Evolutionary conservation across 2,329 filamentous ascomycete species (phyloP).

Genomic region (Endothia cerciana): DNA sequence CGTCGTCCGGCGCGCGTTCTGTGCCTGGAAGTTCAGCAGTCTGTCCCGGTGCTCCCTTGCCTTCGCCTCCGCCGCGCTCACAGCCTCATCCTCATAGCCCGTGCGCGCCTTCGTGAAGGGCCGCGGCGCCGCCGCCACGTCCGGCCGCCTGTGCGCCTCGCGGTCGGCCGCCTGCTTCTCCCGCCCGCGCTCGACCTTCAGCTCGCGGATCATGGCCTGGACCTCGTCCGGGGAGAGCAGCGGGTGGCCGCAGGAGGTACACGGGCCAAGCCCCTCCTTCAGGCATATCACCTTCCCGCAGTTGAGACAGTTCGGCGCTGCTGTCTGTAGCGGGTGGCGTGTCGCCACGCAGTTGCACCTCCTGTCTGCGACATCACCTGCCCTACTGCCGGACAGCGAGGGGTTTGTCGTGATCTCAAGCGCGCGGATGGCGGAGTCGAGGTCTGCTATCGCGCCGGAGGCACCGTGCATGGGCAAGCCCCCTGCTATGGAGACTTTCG

Average conservation of each 20-base stretch:
- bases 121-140: constrained; percentile 63
- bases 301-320: constrained; percentile 87
- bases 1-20: constrained; percentile 82
- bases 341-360: constrained; percentile 88
- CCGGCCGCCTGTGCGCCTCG: constrained; percentile 66
- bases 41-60: constrained; percentile 81
- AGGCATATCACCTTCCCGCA: constrained; percentile 97
- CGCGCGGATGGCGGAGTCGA: constrained; percentile 81
- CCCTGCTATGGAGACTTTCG: constrained; percentile 75
- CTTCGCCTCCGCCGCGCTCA: constrained; percentile 64
- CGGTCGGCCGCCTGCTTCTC: constrained; percentile 87
- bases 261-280: constrained; percentile 90
- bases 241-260: constrained; percentile 82
- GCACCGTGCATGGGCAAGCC: constrained; percentile 82
- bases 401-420: constrained; percentile 94
- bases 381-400: constrained; percentile 48
- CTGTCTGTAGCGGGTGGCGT: constrained; percentile 84
- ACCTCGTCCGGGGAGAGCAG: constrained; percentile 75
- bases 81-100: constrained; percentile 40
- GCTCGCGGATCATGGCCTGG: constrained; percentile 80
- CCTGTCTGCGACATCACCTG: constrained; percentile 59
- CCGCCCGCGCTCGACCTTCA: constrained; percentile 82
- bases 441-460: constrained; percentile 71
- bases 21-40: constrained; percentile 79
- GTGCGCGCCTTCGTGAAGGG: constrained; percentile 59